A percentile compares a stretch with the other conserved stretches of the same genome.
Evolutionary conservation across 2,329 filamentous ascomycete species (phyloP).

Genomic region (Penicillium sp.): DNA sequence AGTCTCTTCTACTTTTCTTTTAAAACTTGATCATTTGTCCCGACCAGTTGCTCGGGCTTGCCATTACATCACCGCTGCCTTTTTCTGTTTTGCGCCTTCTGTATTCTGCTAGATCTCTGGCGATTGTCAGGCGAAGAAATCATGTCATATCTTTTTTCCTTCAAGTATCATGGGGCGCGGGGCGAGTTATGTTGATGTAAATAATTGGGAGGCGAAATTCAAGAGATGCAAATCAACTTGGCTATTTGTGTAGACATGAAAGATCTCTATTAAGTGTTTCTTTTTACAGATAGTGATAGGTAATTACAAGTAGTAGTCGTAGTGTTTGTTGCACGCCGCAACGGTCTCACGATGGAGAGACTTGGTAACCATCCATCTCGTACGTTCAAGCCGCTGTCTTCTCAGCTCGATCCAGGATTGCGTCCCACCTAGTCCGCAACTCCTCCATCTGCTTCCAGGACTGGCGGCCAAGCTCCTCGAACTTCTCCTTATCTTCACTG

Average conservation of each 20-base stretch:
- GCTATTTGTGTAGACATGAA: neutral
- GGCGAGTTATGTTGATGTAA: slow-evolving; percentile 33
- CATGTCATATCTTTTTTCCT: slow-evolving; percentile 27
- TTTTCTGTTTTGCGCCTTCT: slow-evolving; percentile 12
- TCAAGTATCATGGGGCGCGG: slow-evolving; percentile 35
- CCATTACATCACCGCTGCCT: slow-evolving; percentile 15
- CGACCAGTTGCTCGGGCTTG: neutral
- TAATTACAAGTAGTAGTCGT: neutral
- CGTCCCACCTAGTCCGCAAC: slow-evolving; percentile 40
- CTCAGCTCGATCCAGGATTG: slow-evolving; percentile 37
- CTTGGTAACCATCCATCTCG: neutral
- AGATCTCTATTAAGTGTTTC: neutral
- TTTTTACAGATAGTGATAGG: slow-evolving; percentile 2
- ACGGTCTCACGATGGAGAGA: neutral
- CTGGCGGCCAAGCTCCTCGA: slow-evolving; percentile 41
- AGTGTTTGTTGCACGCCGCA: neutral
- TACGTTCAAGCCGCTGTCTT: slow-evolving; percentile 1
- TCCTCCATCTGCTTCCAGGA: slow-evolving; percentile 47
- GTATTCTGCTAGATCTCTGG: slow-evolving; percentile 16
- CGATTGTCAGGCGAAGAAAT: slow-evolving; percentile 25
- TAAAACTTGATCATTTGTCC: neutral
- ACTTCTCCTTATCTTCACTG: slow-evolving; percentile 33
- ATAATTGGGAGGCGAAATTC: slow-evolving; percentile 29
- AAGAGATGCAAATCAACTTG: slow-evolving; percentile 12
- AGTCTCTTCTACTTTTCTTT: slow-evolving; percentile 16